phyloP scores from a whole-genome alignment of 169 alveolate species.

The Blepharisma undulans region DNA sequence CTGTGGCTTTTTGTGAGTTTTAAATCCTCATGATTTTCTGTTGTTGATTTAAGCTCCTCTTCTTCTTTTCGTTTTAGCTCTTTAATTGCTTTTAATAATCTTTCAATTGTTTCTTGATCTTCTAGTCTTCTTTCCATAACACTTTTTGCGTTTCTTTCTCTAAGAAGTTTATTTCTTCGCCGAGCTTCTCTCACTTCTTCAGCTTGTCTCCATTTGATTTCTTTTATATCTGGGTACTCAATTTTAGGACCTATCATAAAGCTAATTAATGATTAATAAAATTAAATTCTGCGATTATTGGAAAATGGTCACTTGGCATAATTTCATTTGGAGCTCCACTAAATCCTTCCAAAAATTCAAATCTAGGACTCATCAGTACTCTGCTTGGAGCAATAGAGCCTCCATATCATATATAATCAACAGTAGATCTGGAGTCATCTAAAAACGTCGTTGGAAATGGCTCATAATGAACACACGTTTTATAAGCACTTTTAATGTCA shows the following conservation, averaged over 20 bases:
- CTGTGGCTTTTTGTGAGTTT: neutral
- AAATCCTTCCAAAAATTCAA: neutral
- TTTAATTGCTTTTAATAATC: neutral
- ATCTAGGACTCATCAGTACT: neutral
- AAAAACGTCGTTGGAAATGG: neutral
- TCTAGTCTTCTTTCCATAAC: neutral
- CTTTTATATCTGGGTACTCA: neutral
- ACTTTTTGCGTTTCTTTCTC: neutral
- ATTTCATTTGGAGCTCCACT: conserved; percentile 2
- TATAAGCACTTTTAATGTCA: neutral
- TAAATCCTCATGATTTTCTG: neutral
- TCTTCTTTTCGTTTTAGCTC: neutral
- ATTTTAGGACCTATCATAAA: neutral
- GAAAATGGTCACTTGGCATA: conserved; percentile 23
- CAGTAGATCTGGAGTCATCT: neutral
- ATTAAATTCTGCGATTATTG: conserved; percentile 20
- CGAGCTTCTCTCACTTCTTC: neutral
- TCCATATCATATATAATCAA: neutral
- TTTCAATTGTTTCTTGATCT: neutral
- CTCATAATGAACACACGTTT: neutral
- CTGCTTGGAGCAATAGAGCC: neutral
- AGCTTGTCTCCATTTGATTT: neutral
- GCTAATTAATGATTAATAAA: neutral
- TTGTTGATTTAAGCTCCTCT: neutral
- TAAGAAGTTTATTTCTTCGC: neutral